Conservation (phyloP, 352 stramenopile genomes). For the Phytophthora brassicae region DNA sequence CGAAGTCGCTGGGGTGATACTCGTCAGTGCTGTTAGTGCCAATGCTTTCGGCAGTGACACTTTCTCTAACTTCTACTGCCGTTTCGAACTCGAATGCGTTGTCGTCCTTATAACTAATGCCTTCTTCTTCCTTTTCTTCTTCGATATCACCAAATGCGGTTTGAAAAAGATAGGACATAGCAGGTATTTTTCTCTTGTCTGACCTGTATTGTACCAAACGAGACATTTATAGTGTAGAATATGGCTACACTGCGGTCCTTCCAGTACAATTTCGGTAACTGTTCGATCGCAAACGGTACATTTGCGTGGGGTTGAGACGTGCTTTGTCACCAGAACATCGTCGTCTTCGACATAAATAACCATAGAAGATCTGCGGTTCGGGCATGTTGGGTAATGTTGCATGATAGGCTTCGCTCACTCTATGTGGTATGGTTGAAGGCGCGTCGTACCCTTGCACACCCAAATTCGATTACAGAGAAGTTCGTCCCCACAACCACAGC, state of each 20-base stretch:
- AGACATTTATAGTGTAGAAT: background rate
- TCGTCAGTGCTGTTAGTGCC: background rate
- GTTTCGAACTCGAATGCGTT: slow-evolving; percentile 1
- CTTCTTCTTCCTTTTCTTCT: background rate
- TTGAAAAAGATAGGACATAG: background rate
- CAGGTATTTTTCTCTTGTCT: too few species aligned
- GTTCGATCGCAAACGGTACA: background rate
- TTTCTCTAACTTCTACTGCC: background rate
- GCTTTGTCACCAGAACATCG: background rate
- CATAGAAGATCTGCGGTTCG: background rate
- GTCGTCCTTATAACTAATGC: background rate
- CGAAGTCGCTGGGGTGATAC: slow-evolving; percentile 3
- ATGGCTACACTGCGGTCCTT: background rate
- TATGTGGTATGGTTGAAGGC: slow-evolving; percentile 5
- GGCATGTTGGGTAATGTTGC: background rate
- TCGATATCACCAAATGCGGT: background rate
- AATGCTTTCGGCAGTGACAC: background rate
- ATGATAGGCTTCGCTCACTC: background rate
- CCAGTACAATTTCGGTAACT: background rate
- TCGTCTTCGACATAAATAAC: slow-evolving; percentile 1
- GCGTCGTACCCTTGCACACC: background rate
- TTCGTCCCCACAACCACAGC: background rate
- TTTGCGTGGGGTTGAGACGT: background rate
- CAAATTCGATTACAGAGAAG: background rate
- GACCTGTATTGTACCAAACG: background rate